Conservation (phyloP, 345 rosid species). For the Sisymbrium altissimum region DNA sequence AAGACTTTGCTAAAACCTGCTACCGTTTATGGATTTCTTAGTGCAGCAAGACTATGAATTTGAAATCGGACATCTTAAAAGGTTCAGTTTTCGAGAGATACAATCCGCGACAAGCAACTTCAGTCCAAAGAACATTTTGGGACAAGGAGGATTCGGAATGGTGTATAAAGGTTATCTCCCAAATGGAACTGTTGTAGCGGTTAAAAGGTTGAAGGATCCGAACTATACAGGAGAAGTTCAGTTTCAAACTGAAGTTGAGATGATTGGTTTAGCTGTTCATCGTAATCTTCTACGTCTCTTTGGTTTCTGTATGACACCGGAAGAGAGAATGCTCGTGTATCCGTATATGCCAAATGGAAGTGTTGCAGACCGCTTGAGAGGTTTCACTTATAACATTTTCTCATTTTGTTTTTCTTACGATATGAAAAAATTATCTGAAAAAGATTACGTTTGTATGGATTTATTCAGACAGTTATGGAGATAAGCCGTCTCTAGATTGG, state of each 20-base stretch:
- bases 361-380: slow-evolving; percentile 88
- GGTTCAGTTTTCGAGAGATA: slow-evolving; percentile 81
- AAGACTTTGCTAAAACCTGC: background rate
- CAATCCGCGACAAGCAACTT: slow-evolving; percentile 77
- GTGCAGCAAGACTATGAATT: slow-evolving; percentile 90
- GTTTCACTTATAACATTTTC: slow-evolving; percentile 33
- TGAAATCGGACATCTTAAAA: slow-evolving; percentile 79
- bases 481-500: slow-evolving; percentile 82
- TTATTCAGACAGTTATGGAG: slow-evolving; percentile 39
- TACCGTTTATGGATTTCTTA: slow-evolving; percentile 27
- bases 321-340: slow-evolving; percentile 88
- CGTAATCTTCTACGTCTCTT: slow-evolving; percentile 79
- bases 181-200: slow-evolving; percentile 70
- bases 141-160: slow-evolving; percentile 97
- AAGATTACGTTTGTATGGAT: background rate
- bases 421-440: background rate
- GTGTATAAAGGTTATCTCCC: slow-evolving; percentile 89
- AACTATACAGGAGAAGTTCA: slow-evolving; percentile 83
- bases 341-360: slow-evolving; percentile 98
- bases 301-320: slow-evolving; percentile 85
- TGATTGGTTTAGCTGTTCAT: slow-evolving; percentile 95
- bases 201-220: slow-evolving; percentile 93
- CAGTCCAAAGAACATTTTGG: slow-evolving; percentile 69
- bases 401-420: background rate
- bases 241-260: slow-evolving; percentile 96